A percentile compares a stretch with the other conserved stretches of the same genome.
phyloP scores from a whole-genome alignment of 768 basidiomycete genomes.

The Thelephora aurantiotincta region DNA sequence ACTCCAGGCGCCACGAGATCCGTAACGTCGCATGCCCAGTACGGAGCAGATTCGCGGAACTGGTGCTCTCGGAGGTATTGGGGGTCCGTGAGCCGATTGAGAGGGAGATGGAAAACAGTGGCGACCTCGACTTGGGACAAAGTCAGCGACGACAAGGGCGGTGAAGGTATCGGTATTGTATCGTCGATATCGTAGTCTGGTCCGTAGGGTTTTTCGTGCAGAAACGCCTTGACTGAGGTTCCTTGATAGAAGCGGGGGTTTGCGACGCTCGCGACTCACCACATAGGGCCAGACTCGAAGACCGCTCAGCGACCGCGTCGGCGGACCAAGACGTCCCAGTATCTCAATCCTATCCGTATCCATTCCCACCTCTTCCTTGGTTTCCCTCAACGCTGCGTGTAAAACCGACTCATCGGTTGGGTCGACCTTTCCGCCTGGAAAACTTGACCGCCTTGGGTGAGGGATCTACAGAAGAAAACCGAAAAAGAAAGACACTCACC shows the following conservation, averaged over 20 bases:
- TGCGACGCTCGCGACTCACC: conserved; percentile 27
- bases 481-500: conserved; percentile 26
- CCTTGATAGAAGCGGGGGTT: conserved; percentile 8
- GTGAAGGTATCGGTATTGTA: conserved; percentile 43
- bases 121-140: conserved; percentile 54
- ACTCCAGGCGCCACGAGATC: conserved; percentile 29
- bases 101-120: conserved; percentile 56
- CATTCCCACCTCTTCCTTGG: conserved; percentile 61
- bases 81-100: conserved; percentile 33
- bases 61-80: conserved; percentile 32
- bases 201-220: conserved; percentile 14
- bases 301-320: conserved; percentile 42
- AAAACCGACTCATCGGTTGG: conserved; percentile 43
- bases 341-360: conserved; percentile 45
- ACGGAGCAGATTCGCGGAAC: conserved; percentile 44
- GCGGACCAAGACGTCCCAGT: conserved; percentile 49
- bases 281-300: conserved; percentile 67
- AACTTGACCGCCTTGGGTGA: conserved; percentile 27
- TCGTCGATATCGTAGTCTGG: conserved; percentile 3
- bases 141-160: conserved; percentile 36
- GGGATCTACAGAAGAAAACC: not conserved
- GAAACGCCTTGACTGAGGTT: conserved; percentile 12
- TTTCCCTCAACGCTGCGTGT: conserved; percentile 55
- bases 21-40: conserved; percentile 55
- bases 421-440: conserved; percentile 63